Conservation (phyloP, 306 rosid species). For the Gastrolobium villosum region DNA sequence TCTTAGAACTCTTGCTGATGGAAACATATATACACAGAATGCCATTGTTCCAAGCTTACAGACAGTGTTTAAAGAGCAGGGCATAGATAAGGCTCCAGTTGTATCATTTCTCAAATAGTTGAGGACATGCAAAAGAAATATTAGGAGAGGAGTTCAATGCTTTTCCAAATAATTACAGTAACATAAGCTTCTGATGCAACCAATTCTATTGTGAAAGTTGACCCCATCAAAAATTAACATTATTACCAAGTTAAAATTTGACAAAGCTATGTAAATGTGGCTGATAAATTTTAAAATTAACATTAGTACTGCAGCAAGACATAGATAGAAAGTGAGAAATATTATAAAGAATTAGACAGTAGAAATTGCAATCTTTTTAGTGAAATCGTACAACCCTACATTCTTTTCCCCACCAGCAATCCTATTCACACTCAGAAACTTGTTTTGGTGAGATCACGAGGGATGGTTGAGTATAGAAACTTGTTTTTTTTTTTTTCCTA, state of each 20-base stretch:
- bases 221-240: constrained; percentile 3
- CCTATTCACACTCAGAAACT: no score
- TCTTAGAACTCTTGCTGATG: constrained; percentile 17
- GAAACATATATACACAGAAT: constrained; percentile 20
- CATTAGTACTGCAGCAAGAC: constrained; percentile 70
- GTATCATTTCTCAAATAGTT: constrained; percentile 32
- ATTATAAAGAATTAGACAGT: constrained; percentile 38
- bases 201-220: constrained; percentile 20
- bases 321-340: constrained; percentile 44
- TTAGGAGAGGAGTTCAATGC: not conserved
- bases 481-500: no score
- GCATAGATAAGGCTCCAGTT: constrained; percentile 20
- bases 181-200: constrained; percentile 35
- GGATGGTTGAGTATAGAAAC: no score
- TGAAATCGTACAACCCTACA: no score
- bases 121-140: constrained; percentile 38
- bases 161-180: constrained; percentile 25
- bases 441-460: no score
- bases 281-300: constrained; percentile 32
- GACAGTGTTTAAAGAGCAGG: constrained; percentile 8
- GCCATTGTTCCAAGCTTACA: constrained; percentile 25
- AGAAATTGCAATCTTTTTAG: no score
- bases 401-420: no score
- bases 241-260: constrained; percentile 36
- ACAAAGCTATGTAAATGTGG: constrained; percentile 28